phyloP scores from a whole-genome alignment of 306 rosid genomes.

The Dryas drummondii region DNA sequence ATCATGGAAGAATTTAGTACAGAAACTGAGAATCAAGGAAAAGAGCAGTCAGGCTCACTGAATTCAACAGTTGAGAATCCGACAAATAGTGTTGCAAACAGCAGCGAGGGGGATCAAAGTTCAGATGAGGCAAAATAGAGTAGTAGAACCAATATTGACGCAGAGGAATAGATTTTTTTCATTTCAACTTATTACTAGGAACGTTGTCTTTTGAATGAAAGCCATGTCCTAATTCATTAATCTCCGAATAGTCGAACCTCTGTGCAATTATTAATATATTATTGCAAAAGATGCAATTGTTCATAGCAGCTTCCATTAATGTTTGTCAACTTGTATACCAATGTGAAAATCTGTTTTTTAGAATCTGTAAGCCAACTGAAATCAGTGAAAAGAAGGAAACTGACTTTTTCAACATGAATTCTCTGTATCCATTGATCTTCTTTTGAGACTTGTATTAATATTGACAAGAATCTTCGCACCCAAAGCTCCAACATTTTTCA shows the following conservation, averaged over 20 bases:
- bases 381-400: too few relatives aligned
- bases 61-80: constrained; percentile 44
- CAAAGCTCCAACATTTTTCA: too few relatives aligned
- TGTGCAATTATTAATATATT: neutral
- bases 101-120: constrained; percentile 49
- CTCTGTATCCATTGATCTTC: too few relatives aligned
- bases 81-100: constrained; percentile 34
- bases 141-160: constrained; percentile 28
- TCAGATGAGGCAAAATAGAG: constrained; percentile 45
- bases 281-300: constrained; percentile 9
- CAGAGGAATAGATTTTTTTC: constrained; percentile 25
- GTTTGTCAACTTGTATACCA: neutral
- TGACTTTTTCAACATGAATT: too few relatives aligned
- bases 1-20: constrained; percentile 44
- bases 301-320: neutral
- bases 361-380: too few relatives aligned
- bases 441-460: too few relatives aligned
- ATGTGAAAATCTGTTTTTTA: too few relatives aligned
- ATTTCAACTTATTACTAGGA: neutral
- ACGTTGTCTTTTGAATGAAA: constrained; percentile 14
- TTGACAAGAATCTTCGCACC: too few relatives aligned
- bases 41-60: constrained; percentile 41
- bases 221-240: neutral
- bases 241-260: constrained; percentile 1
- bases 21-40: constrained; percentile 42